Evolutionary conservation across 139 green algal genomes (phyloP).

Genomic region (Chlamydomonas sp.): DNA sequence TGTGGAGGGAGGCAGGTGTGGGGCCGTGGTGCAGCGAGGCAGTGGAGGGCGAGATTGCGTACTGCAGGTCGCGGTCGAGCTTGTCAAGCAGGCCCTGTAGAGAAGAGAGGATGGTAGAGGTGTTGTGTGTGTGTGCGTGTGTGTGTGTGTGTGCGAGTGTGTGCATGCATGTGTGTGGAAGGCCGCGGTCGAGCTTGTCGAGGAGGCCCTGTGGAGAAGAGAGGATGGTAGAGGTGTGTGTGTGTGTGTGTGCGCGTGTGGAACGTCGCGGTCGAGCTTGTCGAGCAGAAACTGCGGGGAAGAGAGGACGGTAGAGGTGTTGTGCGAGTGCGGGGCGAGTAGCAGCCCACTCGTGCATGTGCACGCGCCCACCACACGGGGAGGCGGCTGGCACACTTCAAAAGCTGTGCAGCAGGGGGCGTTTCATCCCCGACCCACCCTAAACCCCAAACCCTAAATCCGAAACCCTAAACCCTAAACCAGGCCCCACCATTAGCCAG

Average conservation of each 20-base stretch:
- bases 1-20: background rate
- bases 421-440: no score
- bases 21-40: background rate
- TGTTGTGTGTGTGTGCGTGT: background rate
- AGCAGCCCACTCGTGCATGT: no score
- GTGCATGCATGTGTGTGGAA: background rate
- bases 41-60: background rate
- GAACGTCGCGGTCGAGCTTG: conserved; percentile 83
- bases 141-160: no score
- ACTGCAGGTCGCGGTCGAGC: conserved; percentile 54
- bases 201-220: conserved; percentile 1
- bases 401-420: no score
- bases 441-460: no score
- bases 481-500: no score
- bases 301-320: background rate
- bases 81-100: conserved; percentile 75
- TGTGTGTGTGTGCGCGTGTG: conserved; percentile 68
- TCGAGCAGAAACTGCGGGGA: conserved; percentile 83
- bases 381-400: no score
- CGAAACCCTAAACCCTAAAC: no score
- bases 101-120: background rate
- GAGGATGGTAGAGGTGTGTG: no score
- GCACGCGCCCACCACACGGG: no score
- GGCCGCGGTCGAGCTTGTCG: background rate
- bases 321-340: no score